Base-by-base conservation (phyloP, 75 land plant species). In the Sequoia sempervirens region DNA sequence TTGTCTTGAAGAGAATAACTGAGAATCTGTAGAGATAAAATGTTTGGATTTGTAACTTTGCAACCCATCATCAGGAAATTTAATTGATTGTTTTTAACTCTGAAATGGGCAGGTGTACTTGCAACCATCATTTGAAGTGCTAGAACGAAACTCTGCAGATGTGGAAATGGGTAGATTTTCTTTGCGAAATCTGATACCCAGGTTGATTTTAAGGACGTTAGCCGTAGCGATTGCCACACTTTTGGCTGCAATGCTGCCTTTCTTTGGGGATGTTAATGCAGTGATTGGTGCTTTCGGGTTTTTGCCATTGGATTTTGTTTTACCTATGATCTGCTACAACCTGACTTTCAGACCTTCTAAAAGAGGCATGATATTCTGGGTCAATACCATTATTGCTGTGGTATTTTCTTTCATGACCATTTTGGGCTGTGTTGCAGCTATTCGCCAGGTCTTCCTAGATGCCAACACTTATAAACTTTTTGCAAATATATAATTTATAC, bases 221-320 rank as follows among this genome's bases (percentile, higher is more conserved):
- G 83, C 88, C 1, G 88, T 93, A 5, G 75, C 84, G 3, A 18
- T 89, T 8, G 88, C 89, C 41, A 89, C 94, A 2, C 64, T 87
- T 11, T 81, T 95, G 18, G 94, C 93, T 64, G 94, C 97, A 14
- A 90, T 97, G 93, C 87, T 97, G 3, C 99, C 99, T 38, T 97
- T 97, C 82, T 95, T 95, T 78, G 95, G 91, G 18, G 99, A 97
- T 86, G 85, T 97, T 69, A 91, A 88, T 80, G 91, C 91, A 17
- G 56, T 97, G 3, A 84, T 92, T 2, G 99, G 99, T 5, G 94
- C 99, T 13, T 90, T 97, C 50, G 94, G 94, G 13, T 92, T 93
- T 86, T 41, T 95, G 26, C 97, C 99, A 12, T 88, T 97, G 3
- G 92, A 92, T 82, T 94, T 95, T 43, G 86, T 92, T 2, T 52